Base-by-base conservation (phyloP, 345 rosid genomes). In the Passiflora organensis region DNA sequence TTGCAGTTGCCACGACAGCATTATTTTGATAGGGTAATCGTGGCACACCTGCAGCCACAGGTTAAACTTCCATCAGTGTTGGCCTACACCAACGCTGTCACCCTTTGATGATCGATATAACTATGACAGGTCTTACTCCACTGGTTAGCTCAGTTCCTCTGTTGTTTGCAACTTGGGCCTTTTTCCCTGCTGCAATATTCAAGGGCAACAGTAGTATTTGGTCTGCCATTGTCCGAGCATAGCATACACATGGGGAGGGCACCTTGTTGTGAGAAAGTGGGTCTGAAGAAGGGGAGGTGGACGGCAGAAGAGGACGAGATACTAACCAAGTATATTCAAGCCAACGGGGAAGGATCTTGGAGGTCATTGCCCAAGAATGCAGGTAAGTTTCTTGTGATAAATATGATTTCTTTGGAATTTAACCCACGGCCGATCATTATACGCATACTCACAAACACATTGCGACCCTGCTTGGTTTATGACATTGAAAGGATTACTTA, bases 401-500 rank as follows among this genome's bases (percentile, higher is more conserved):
- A 28, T 28, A 8, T 28, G 34, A 28, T 8, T 28, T 2, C 34
- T 28, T 28, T 3, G 3, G 34, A 28, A 28, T 28, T 8, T 2
- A 28, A 2, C 8, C 34, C 34, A 28, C n/a, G n/a, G n/a, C n/a
- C n/a, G n/a, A n/a, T n/a, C n/a, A n/a, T n/a, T n/a, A n/a, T n/a
- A n/a, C n/a, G n/a, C n/a, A n/a, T n/a, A n/a, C n/a, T n/a, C n/a
- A n/a, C n/a, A n/a, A n/a, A n/a, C n/a, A n/a, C n/a, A n/a, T n/a
- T n/a, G n/a, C n/a, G n/a, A n/a, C n/a, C n/a, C n/a, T n/a, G n/a
- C n/a, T n/a, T n/a, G n/a, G n/a, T n/a, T n/a, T n/a, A n/a, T n/a
- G n/a, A n/a, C n/a, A n/a, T n/a, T n/a, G n/a, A n/a, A 48, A 89
- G 97, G 97, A 22, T 67, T 91, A 42, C 63, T 80, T 53, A 83